These are phyloP conservation scores for Cladosporium phlei DNA, from an alignment of 2,329 filamentous ascomycete species.

Conservation along the genomic window DNA sequence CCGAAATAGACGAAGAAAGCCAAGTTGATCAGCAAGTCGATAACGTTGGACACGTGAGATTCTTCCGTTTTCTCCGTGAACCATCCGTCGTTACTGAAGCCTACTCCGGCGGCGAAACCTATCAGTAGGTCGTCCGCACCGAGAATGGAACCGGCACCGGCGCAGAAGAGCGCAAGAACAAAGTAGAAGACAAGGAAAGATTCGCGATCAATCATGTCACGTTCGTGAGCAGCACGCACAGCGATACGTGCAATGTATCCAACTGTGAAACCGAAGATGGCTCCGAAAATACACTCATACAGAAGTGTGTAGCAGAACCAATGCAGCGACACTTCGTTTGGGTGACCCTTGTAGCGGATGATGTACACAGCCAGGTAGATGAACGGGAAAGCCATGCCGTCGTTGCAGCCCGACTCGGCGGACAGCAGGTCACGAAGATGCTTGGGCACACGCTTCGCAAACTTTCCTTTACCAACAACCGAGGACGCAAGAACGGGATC, in stretches of 20 bases:
- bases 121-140: conserved; percentile 92
- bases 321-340: conserved; percentile 67
- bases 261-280: conserved; percentile 77
- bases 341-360: conserved; percentile 70
- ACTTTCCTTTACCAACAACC: conserved; percentile 97
- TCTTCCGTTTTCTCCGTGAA: conserved; percentile 98
- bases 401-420: conserved; percentile 96
- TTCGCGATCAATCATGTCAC: conserved; percentile 85
- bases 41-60: conserved; percentile 98
- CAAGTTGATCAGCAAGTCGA: conserved; percentile 93
- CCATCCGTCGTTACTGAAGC: conserved; percentile 99
- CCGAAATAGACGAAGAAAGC: conserved; percentile 97
- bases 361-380: conserved; percentile 89
- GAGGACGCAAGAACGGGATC: conserved; percentile 96
- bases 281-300: conserved; percentile 93
- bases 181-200: conserved; percentile 99
- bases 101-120: conserved; percentile 92
- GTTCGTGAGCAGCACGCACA: conserved; percentile 81
- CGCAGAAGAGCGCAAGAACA: conserved; percentile 89
- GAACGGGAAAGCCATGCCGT: conserved; percentile 99
- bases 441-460: conserved; percentile 94
- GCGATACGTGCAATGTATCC: conserved; percentile 87
- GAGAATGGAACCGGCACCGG: conserved; percentile 84
- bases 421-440: conserved; percentile 93
- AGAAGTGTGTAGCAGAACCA: conserved; percentile 87